Percentiles rank a stretch among this genome's conserved stretches.
Conservation (phyloP, 805 yeast species). For the Candida ascalaphidarum region DNA sequence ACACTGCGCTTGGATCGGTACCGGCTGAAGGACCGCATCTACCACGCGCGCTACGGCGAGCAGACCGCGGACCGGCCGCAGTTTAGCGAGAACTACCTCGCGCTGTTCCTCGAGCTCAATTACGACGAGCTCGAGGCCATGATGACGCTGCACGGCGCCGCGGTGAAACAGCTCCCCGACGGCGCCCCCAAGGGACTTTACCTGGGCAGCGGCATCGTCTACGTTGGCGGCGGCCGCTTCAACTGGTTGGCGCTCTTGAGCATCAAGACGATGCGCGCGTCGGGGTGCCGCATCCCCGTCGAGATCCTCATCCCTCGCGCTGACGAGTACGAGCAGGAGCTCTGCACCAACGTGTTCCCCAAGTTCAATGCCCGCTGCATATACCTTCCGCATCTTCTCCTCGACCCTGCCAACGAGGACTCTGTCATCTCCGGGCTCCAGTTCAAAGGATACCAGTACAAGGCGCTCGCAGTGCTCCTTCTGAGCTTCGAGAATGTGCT, state of each 20-base stretch:
- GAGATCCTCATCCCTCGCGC: conserved; percentile 27
- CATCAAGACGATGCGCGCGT: conserved; percentile 21
- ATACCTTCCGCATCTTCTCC: conserved; percentile 23
- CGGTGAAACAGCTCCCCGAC: conserved; percentile 38
- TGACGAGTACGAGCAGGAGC: conserved; percentile 22
- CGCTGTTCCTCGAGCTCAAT: conserved; percentile 38
- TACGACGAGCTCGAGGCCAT: conserved; percentile 35
- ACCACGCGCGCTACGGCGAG: conserved; percentile 45
- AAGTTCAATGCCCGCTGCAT: conserved; percentile 25
- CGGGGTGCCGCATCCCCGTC: conserved; percentile 26
- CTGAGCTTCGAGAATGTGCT: conserved; percentile 60
- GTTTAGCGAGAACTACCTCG: conserved; percentile 46
- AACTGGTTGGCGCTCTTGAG: conserved; percentile 26
- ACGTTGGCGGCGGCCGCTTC: conserved; percentile 28
- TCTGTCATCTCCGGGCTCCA: conserved; percentile 22
- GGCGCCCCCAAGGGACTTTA: conserved; percentile 26
- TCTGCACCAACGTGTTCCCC: conserved; percentile 25
- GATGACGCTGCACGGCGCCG: conserved; percentile 37
- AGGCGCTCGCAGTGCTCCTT: conserved; percentile 30
- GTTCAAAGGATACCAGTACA: conserved; percentile 36
- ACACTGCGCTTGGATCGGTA: conserved; percentile 41
- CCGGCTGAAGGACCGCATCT: conserved; percentile 37
- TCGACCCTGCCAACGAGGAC: conserved; percentile 7
- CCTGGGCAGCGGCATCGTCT: conserved; percentile 35
- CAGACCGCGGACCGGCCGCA: conserved; percentile 23